These are phyloP conservation scores for Aspergillus sp. DNA, from an alignment of 2,329 filamentous ascomycete genomes.

Conservation along the genomic window DNA sequence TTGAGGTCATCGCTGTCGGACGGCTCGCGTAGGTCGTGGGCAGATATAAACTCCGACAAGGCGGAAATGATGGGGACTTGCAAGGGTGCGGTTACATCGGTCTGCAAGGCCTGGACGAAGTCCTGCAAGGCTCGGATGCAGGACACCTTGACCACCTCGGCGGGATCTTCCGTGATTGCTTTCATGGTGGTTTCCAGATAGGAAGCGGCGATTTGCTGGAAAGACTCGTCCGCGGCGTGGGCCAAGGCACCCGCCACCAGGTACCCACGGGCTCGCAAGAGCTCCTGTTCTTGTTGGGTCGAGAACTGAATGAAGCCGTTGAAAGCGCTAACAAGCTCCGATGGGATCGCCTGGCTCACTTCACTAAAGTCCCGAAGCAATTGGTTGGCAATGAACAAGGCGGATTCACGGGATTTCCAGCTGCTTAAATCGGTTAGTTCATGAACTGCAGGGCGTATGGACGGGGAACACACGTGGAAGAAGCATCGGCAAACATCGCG, in stretches of 20 bases:
- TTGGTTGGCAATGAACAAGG: constrained; percentile 77
- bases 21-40: constrained; percentile 72
- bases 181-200: constrained; percentile 55
- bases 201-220: constrained; percentile 32
- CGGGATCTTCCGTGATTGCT: constrained; percentile 63
- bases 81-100: constrained; percentile 41
- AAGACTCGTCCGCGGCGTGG: constrained; percentile 52
- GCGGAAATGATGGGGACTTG: constrained; percentile 55
- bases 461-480: constrained; percentile 23
- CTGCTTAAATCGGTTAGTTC: constrained; percentile 23
- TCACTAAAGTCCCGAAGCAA: constrained; percentile 76
- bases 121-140: constrained; percentile 79
- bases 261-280: constrained; percentile 79
- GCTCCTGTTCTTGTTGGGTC: constrained; percentile 59
- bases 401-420: constrained; percentile 66
- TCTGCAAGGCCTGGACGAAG: constrained; percentile 48
- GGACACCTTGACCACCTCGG: constrained; percentile 84
- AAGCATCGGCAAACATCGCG: constrained; percentile 52
- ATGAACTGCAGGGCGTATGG: neutral
- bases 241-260: constrained; percentile 74
- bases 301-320: constrained; percentile 72
- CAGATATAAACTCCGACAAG: constrained; percentile 63
- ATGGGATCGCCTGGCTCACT: constrained; percentile 59
- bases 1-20: constrained; percentile 86
- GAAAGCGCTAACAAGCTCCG: constrained; percentile 62